Conservation (phyloP, 495 filamentous ascomycete genomes). For the Lentithecium fluviatile region DNA sequence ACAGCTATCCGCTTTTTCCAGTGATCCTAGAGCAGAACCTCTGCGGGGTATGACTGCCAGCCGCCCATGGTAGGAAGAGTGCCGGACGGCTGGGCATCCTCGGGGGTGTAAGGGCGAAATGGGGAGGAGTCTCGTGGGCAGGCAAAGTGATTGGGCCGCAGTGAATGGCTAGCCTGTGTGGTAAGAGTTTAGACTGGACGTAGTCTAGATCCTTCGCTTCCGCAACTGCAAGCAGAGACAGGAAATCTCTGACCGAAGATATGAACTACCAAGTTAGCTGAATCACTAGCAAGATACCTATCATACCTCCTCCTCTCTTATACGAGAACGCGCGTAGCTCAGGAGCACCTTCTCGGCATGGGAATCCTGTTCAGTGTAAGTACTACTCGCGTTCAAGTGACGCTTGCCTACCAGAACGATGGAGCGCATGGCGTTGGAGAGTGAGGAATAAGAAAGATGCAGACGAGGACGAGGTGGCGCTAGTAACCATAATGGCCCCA, state of each 20-base stretch:
- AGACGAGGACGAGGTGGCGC: no score
- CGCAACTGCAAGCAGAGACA: constrained; percentile 15
- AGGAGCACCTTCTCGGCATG: constrained; percentile 8
- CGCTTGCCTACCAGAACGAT: neutral
- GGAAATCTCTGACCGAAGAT: constrained; percentile 8
- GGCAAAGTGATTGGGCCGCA: neutral
- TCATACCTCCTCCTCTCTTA: constrained; percentile 18
- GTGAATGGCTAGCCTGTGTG: constrained; percentile 7
- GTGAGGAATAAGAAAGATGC: no score
- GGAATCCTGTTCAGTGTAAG: constrained; percentile 12
- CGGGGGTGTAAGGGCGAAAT: neutral
- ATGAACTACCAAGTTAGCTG: constrained; percentile 17
- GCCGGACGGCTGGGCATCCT: constrained; percentile 6
- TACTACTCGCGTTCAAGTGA: constrained; percentile 7
- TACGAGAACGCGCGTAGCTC: constrained; percentile 9
- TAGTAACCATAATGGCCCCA: no score
- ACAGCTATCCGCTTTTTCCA: constrained; percentile 9
- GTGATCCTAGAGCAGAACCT: neutral
- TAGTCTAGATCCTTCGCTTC: constrained; percentile 15
- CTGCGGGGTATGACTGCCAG: constrained; percentile 4
- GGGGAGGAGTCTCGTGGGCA: neutral
- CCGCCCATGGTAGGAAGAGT: neutral
- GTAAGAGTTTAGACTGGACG: constrained; percentile 12
- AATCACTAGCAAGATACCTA: constrained; percentile 7
- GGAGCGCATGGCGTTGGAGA: no score